Conservation (phyloP, 352 stramenopile species). For the Plasmopara viticola region DNA sequence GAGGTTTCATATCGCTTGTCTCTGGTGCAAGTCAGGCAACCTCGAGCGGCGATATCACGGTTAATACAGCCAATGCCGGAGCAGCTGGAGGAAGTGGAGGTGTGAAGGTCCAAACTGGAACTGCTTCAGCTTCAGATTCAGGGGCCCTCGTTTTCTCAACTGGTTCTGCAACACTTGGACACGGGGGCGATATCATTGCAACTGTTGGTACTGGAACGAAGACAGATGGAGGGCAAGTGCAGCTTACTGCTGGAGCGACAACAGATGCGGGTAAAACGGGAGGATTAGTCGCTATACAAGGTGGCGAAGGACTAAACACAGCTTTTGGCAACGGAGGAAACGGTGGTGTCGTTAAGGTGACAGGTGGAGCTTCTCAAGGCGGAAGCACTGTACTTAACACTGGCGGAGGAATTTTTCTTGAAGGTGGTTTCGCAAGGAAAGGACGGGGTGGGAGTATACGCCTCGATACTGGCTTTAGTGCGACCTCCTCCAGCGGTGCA, state of each 20-base stretch:
- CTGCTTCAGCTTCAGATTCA: slow-evolving; percentile 41
- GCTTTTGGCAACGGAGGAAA: slow-evolving; percentile 75
- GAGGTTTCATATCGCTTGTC: slow-evolving; percentile 49
- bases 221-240: slow-evolving; percentile 55
- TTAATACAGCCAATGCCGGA: slow-evolving; percentile 56
- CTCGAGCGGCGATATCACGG: slow-evolving; percentile 60
- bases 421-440: slow-evolving; percentile 59
- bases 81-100: slow-evolving; percentile 49
- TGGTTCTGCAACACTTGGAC: slow-evolving; percentile 49
- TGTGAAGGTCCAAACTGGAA: slow-evolving; percentile 52
- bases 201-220: slow-evolving; percentile 47
- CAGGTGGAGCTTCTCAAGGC: slow-evolving; percentile 77
- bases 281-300: slow-evolving; percentile 40
- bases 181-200: slow-evolving; percentile 49
- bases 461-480: slow-evolving; percentile 42
- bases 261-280: slow-evolving; percentile 38
- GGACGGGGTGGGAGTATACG: slow-evolving; percentile 52
- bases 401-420: slow-evolving; percentile 67
- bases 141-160: slow-evolving; percentile 48
- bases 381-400: slow-evolving; percentile 39
- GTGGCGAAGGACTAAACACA: slow-evolving; percentile 49
- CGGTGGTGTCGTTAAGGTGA: slow-evolving; percentile 81
- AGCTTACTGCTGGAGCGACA: slow-evolving; percentile 60
- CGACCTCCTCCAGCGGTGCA: slow-evolving; percentile 45
- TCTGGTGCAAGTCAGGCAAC: slow-evolving; percentile 57